Evolutionary conservation across 352 stramenopile species (phyloP), one percentile per base, ranked within the genome.

Genomic region (Lagenidium sp.): DNA sequence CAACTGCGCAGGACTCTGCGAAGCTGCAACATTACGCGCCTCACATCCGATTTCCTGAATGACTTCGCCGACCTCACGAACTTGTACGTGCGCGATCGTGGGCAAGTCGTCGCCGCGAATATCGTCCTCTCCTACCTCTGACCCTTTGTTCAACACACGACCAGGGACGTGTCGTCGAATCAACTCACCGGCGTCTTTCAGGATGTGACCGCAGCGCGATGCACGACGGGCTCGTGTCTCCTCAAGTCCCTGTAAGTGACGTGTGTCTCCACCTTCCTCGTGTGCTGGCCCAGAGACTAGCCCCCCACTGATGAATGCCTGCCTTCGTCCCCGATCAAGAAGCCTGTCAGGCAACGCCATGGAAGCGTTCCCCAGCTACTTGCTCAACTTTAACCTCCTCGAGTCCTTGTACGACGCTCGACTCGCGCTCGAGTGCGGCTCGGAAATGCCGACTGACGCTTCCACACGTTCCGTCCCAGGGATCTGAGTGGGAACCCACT

Each of bases 1-100:
- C 25, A 36, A 19, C 19, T 28, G 37, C 74, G 63, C 18, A 72
- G 59, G 4, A 35, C 28, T 13, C 28, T 83, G 44, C 59, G 45
- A 18, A 64, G 68, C 35, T 80, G 64, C 55, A 80, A 74, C 44
- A 62, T 83, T 18, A 65, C 50, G 18, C 53, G 36, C 29, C 49
- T 75, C 1, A 34, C 40, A 4, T 45, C 18, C 18, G 48, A 48
- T 16, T 78, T 83, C 45, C 53, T 64, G 8, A 39, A 50, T 4
- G 34, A 51, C 12, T 62, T 62, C 47, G 53, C 25, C 20, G 36
- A 28, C 21, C 21, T 82, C 3, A 39, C 57, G 23, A 56, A 56
- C 28, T 38, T 82, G 48, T 70, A 81, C 24, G 43, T 71, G 21
- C 1, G 55, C 70, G 28, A 32, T 32, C 28, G 8, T 32, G 28